A percentile compares a stretch with the other conserved stretches of the same genome.
Evolutionary conservation across 129 eudicot species (phyloP).

Genomic region (Glebionis coronaria): DNA sequence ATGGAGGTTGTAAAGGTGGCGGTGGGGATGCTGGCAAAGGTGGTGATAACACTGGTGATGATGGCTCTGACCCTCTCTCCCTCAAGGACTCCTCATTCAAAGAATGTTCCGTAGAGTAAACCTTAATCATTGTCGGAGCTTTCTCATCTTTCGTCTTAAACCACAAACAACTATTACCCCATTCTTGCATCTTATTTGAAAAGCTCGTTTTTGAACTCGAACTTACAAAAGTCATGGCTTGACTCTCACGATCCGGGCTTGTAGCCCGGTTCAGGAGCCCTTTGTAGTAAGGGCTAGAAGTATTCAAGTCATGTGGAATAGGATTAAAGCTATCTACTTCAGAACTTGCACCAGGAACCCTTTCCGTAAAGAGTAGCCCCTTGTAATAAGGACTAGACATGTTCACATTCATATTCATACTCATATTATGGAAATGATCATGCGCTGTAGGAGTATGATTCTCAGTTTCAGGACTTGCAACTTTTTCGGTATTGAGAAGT

Average conservation of each 20-base stretch:
- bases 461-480: constrained; percentile 32
- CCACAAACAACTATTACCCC: constrained; percentile 49
- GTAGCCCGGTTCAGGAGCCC: constrained; percentile 31
- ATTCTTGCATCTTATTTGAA: constrained; percentile 46
- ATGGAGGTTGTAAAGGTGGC: background rate
- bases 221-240: constrained; percentile 31
- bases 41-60: constrained; percentile 24
- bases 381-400: constrained; percentile 25
- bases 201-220: constrained; percentile 47
- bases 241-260: constrained; percentile 52
- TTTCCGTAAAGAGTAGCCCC: constrained; percentile 34
- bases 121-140: constrained; percentile 21
- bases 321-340: constrained; percentile 32
- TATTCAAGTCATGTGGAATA: constrained; percentile 15
- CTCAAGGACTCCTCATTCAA: constrained; percentile 65
- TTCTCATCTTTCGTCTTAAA: constrained; percentile 31
- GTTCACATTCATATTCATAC: too few species aligned
- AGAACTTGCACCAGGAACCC: constrained; percentile 6
- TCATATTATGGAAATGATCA: constrained; percentile 14
- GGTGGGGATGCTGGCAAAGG: constrained; percentile 14
- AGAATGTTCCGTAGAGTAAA: constrained; percentile 24
- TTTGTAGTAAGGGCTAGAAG: constrained; percentile 37
- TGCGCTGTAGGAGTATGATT: constrained; percentile 11
- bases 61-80: constrained; percentile 67
- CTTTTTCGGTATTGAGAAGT: constrained; percentile 28